phyloP scores from a whole-genome alignment of 345 rosid species.

The Mallotus nudiflorus region DNA sequence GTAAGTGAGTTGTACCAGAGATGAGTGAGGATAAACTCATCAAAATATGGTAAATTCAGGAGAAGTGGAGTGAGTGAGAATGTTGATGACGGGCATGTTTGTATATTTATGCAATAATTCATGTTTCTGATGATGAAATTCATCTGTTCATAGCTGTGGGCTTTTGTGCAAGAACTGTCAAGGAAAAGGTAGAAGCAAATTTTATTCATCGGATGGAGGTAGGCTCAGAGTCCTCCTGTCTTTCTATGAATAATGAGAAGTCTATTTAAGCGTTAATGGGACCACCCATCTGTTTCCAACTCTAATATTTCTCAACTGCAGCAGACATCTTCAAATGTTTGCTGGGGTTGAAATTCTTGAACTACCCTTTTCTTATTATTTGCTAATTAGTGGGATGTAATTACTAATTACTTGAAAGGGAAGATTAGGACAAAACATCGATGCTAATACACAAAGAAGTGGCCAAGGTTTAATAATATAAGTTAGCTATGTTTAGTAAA shows the following conservation, averaged over 20 bases:
- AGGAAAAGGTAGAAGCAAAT: background rate
- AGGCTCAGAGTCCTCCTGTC: conserved; percentile 2
- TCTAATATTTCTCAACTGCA: conserved; percentile 22
- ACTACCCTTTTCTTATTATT: conserved; percentile 13
- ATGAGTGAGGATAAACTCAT: conserved; percentile 15
- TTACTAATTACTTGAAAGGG: too few species aligned
- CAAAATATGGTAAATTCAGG: conserved; percentile 23
- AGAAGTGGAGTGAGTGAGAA: conserved; percentile 17
- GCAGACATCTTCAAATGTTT: conserved; percentile 40
- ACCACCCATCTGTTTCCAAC: conserved; percentile 29
- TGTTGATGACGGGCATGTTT: conserved; percentile 32
- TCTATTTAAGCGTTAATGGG: conserved; percentile 26
- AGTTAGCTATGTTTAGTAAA: too few species aligned
- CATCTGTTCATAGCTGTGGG: conserved; percentile 38
- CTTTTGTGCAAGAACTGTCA: conserved; percentile 17
- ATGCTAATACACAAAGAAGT: too few species aligned
- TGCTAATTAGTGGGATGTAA: too few species aligned
- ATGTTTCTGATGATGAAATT: conserved; percentile 30
- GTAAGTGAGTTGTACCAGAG: background rate
- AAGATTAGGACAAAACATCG: too few species aligned
- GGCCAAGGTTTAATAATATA: too few species aligned
- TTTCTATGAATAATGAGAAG: background rate
- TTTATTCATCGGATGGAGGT: conserved; percentile 25
- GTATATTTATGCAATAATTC: conserved; percentile 28
- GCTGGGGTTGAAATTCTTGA: conserved; percentile 34